Base-by-base conservation (phyloP, 2,329 filamentous ascomycete genomes). In the Dendryphion nanum region DNA sequence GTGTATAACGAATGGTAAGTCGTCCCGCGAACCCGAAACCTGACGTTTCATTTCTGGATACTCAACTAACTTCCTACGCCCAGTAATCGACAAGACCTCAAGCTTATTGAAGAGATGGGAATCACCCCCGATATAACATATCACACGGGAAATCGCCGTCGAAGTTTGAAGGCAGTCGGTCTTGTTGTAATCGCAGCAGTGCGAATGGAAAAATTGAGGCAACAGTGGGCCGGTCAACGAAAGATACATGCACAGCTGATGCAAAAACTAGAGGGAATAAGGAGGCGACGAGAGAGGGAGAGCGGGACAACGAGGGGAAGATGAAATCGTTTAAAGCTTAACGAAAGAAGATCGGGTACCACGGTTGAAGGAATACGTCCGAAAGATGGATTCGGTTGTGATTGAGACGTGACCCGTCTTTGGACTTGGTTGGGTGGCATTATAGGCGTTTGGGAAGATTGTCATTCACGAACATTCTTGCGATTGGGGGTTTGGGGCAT, bases 51-150 rank as follows among this genome's bases (percentile, higher is more conserved):
- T 17, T n/a, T n/a, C n/a, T n/a, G n/a, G n/a, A 10, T 10, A 4
- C 10, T 14, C 26, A 16, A 8, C 39, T 44, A 23, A 38, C 16
- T 47, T 59, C 47, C n/a, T n/a, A n/a, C n/a, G n/a, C n/a, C 57
- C 49, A 97, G 93, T 72, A 98, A 97, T 72, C 85, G 91, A 66
- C 86, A 88, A 44, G 89, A 97, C 63, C 82, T 97, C 42, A 81
- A 83, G 36, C 85, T 96, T 59, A 82, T 97, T 47, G 80, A 85
- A 53, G 79, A 86, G 53, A 95, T 96, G 74, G 88, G 86, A 46
- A 80, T 87, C 46, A 77, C 74, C 21, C 68, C 75, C 3, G 72
- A 76, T 49, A 44, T 63, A 16, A 70, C 68, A 1, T 61, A 71
- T 28, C 63, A 69, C 13, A 63, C 71, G 38, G 23, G 23, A 8